A percentile compares a stretch with the other conserved stretches of the same genome.
Evolutionary conservation across 306 rosid species (phyloP).

Genomic region (Argentina anserina): DNA sequence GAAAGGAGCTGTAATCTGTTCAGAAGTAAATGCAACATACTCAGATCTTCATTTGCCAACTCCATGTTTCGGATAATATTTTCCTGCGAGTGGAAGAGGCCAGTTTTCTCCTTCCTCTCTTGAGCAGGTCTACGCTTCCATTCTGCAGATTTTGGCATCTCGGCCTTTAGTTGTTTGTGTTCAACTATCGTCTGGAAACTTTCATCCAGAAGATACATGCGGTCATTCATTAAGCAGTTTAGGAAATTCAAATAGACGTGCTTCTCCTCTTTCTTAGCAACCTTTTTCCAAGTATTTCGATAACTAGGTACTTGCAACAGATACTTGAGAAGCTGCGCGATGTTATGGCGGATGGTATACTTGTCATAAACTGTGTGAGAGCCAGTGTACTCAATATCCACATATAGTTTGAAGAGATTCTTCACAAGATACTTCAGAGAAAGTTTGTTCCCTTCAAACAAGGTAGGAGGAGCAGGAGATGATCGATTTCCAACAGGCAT

Average conservation of each 20-base stretch:
- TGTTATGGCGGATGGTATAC: slow-evolving; percentile 88
- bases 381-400: slow-evolving; percentile 94
- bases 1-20: slow-evolving; percentile 87
- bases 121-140: slow-evolving; percentile 84
- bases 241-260: slow-evolving; percentile 89
- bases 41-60: slow-evolving; percentile 88
- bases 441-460: slow-evolving; percentile 87
- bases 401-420: slow-evolving; percentile 91
- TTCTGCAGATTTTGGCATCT: slow-evolving; percentile 82
- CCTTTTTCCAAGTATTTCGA: slow-evolving; percentile 94
- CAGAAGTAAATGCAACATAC: slow-evolving; percentile 80
- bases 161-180: slow-evolving; percentile 88
- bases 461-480: slow-evolving; percentile 47
- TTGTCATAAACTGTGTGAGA: slow-evolving; percentile 96
- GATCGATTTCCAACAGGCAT: slow-evolving; percentile 80
- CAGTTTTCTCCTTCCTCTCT: slow-evolving; percentile 95
- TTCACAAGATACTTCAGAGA: slow-evolving; percentile 87
- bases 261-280: slow-evolving; percentile 96
- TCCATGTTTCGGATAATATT: slow-evolving; percentile 90
- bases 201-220: slow-evolving; percentile 91
- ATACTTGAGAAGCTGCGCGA: slow-evolving; percentile 90
- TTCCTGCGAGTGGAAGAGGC: slow-evolving; percentile 85
- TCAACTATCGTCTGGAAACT: slow-evolving; percentile 90
- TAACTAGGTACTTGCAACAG: slow-evolving; percentile 97
- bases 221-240: slow-evolving; percentile 85